Percentiles rank a stretch among this genome's conserved stretches.
Evolutionary conservation across 2,329 filamentous ascomycete genomes (phyloP).

Genomic region (Calonectria naviculata): DNA sequence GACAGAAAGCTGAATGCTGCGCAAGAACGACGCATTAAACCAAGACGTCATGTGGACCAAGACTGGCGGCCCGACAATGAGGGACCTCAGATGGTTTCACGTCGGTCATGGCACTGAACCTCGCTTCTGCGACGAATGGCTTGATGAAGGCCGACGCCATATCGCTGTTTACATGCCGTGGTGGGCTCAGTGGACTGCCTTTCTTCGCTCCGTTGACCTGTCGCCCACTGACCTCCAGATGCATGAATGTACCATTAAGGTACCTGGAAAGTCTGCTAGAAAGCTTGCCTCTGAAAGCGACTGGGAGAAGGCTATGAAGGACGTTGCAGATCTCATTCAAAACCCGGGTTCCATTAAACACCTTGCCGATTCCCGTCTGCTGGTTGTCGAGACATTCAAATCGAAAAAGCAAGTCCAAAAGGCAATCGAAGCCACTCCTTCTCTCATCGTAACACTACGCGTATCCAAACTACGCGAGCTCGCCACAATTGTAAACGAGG

Average conservation of each 20-base stretch:
- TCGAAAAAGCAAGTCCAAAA: background rate
- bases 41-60: background rate
- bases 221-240: background rate
- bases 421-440: background rate
- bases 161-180: constrained; percentile 1
- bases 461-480: background rate
- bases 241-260: background rate
- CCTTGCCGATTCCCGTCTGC: background rate
- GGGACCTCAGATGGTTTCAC: background rate
- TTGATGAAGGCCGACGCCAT: background rate
- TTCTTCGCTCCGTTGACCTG: background rate
- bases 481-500: background rate
- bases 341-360: background rate
- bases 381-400: background rate
- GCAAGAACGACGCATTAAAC: background rate
- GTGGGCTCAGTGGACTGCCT: background rate
- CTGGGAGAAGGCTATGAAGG: background rate
- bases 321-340: background rate
- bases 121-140: background rate
- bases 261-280: background rate
- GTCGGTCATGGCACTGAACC: background rate
- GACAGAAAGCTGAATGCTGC: no score
- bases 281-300: background rate
- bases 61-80: background rate
- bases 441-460: background rate